Evolutionary conservation across 495 filamentous ascomycete genomes (phyloP).

Genomic region (Lophiotrema nucula): DNA sequence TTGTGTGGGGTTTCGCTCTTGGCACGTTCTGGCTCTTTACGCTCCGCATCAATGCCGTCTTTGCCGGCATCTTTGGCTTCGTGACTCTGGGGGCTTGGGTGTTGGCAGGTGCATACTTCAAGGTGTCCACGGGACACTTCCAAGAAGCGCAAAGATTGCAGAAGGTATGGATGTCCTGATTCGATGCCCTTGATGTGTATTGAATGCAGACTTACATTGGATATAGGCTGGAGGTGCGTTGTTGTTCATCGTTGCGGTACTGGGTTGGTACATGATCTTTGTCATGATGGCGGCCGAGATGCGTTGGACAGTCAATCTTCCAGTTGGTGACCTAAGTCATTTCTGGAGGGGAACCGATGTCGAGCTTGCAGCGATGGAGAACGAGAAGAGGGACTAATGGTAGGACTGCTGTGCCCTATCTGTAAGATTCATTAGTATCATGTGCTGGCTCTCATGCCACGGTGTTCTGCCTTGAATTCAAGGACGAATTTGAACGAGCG

Average conservation of each 20-base stretch:
- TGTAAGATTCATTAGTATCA: no score
- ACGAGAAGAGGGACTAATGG: slow-evolving; percentile 29
- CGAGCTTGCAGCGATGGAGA: slow-evolving; percentile 23
- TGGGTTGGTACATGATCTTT: slow-evolving; percentile 58
- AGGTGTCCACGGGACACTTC: slow-evolving; percentile 47
- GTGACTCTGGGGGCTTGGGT: slow-evolving; percentile 51
- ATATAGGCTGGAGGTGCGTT: slow-evolving; percentile 29
- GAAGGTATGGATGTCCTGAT: slow-evolving; percentile 43
- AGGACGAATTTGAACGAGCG: no score
- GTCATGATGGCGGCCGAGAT: slow-evolving; percentile 54
- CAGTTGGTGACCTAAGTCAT: slow-evolving; percentile 54
- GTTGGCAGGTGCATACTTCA: slow-evolving; percentile 53
- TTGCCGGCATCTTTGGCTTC: slow-evolving; percentile 53
- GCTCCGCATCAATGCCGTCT: slow-evolving; percentile 53
- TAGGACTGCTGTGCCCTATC: no score
- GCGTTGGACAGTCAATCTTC: slow-evolving; percentile 53
- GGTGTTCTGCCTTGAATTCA: no score
- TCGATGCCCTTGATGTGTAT: no score
- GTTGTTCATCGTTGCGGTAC: slow-evolving; percentile 49
- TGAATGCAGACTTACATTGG: no score
- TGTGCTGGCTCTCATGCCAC: no score
- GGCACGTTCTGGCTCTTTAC: slow-evolving; percentile 59
- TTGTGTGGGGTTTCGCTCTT: slow-evolving; percentile 57
- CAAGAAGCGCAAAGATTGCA: slow-evolving; percentile 47
- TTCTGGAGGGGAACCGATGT: slow-evolving; percentile 54